Evolutionary conservation across 139 green algal genomes (phyloP).

Genomic region (Chlorella sp.): DNA sequence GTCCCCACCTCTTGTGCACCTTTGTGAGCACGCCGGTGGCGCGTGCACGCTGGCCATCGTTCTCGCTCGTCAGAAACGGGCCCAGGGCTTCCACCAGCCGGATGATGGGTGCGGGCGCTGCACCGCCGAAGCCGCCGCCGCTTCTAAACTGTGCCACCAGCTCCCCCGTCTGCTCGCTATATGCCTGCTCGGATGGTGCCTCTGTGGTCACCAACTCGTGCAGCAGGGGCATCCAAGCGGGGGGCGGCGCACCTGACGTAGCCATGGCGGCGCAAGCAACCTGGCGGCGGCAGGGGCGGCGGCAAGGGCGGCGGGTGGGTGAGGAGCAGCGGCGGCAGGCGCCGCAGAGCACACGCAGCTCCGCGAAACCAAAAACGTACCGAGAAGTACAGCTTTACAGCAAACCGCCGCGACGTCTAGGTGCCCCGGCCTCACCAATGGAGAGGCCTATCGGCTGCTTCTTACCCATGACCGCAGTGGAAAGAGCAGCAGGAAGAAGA

Average conservation of each 20-base stretch:
- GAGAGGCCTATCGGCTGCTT: too few relatives aligned
- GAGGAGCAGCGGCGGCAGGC: not conserved
- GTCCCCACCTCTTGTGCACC: slow-evolving; percentile 26
- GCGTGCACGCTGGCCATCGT: slow-evolving; percentile 25
- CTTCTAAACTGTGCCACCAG: not conserved
- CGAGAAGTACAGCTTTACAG: too few relatives aligned
- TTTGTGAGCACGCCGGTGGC: slow-evolving; percentile 39
- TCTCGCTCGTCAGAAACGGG: slow-evolving; percentile 27
- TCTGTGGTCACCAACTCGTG: slow-evolving; percentile 12
- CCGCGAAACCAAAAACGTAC: too few relatives aligned
- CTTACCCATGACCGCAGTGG: too few relatives aligned
- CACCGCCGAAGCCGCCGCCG: not conserved
- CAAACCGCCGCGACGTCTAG: too few relatives aligned
- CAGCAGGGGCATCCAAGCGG: not conserved
- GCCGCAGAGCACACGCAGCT: too few relatives aligned
- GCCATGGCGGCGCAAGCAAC: not conserved
- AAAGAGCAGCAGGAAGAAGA: too few relatives aligned
- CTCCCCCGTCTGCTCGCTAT: not conserved
- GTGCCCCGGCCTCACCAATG: too few relatives aligned
- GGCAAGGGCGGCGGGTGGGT: too few relatives aligned
- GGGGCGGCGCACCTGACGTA: not conserved
- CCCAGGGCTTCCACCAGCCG: slow-evolving; percentile 38
- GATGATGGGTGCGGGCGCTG: not conserved
- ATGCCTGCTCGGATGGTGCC: not conserved
- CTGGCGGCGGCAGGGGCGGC: too few relatives aligned